These are phyloP conservation scores for Tulasnella calospora DNA, from an alignment of 768 basidiomycete species.

Conservation along the genomic window DNA sequence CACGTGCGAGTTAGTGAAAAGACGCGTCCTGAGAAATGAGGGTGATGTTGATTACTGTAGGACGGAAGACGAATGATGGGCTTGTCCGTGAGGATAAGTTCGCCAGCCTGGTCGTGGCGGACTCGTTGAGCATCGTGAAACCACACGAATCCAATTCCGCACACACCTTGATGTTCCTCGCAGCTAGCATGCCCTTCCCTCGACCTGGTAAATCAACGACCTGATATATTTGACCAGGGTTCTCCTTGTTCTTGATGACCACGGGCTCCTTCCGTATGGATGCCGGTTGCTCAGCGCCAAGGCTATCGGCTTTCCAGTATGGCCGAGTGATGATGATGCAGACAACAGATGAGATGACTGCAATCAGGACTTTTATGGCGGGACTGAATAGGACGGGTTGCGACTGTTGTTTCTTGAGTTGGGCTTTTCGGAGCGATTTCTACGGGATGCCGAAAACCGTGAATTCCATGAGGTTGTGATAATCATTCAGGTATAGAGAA, in stretches of 20 bases:
- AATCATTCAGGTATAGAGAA: neutral
- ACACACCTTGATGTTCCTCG: neutral
- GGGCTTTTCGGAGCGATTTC: neutral
- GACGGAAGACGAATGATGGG: neutral
- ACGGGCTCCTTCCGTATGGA: neutral
- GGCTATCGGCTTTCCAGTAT: slow-evolving; percentile 2
- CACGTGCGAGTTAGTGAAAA: neutral
- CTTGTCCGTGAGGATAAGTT: slow-evolving; percentile 2
- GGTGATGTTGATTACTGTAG: neutral
- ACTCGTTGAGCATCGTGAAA: neutral
- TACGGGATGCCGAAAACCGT: neutral
- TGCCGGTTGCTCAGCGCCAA: neutral
- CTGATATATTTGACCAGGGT: neutral
- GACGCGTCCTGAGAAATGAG: neutral
- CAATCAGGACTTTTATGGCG: neutral
- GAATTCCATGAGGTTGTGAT: neutral
- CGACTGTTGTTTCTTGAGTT: neutral
- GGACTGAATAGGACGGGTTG: neutral
- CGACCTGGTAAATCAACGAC: slow-evolving; percentile 3
- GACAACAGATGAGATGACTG: neutral
- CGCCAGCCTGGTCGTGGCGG: neutral
- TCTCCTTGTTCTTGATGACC: slow-evolving; percentile 6
- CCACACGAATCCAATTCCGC: neutral
- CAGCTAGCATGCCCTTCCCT: slow-evolving; percentile 16
- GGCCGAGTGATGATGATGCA: neutral